Base-by-base conservation (phyloP, 202 grass and related monocot species). In the Panicum virgatum region DNA sequence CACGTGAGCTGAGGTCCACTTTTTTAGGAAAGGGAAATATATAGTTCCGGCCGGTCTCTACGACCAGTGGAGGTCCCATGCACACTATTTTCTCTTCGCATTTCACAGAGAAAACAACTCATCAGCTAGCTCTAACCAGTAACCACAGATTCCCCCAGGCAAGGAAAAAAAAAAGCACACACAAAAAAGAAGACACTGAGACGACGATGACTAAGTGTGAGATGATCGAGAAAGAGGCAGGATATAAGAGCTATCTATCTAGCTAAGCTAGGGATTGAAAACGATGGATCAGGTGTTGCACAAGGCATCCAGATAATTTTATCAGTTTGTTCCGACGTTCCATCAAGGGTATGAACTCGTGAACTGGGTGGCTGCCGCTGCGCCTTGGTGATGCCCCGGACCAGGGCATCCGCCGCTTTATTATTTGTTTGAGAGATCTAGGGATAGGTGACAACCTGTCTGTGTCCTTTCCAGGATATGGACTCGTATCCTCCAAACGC, bases 251-350 rank as follows among this genome's bases (percentile, higher is more conserved):
- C 13, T 19, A 60, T 11, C 0, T 19, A 60, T 11, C 0, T 63
- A 63, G 30, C 61, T 63, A 19, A 18, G 61, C 27, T 72, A 32
- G 30, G 15, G 42, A 20, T 42, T 66, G 62, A 75, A 75, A 34
- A 29, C 22, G 59, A 58, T 12, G 20, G 71, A 26, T 3, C 26
- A 73, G 62, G 46, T 37, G 57, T 6, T 79, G 68, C 44, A 53
- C 37, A 54, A 51, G 69, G 69, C 26, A 51, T 32, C 44, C 7
- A 46, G 3, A 4, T 39, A 3, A 13, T 30, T n/a, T 69, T 69
- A 66, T 76, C 40, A 43, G 69, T 81, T 80, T 42, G 87, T 80
- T 89, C 37, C 34, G 45, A 56, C 63, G 82, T 89, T 77, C 66
- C 87, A 70, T 89, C 82, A 56, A 30, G 52, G 63, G 77, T 77